A percentile compares a stretch with the other conserved stretches of the same genome.
Conservation (phyloP, 495 filamentous ascomycete genomes). For the Daldinia decipiens region DNA sequence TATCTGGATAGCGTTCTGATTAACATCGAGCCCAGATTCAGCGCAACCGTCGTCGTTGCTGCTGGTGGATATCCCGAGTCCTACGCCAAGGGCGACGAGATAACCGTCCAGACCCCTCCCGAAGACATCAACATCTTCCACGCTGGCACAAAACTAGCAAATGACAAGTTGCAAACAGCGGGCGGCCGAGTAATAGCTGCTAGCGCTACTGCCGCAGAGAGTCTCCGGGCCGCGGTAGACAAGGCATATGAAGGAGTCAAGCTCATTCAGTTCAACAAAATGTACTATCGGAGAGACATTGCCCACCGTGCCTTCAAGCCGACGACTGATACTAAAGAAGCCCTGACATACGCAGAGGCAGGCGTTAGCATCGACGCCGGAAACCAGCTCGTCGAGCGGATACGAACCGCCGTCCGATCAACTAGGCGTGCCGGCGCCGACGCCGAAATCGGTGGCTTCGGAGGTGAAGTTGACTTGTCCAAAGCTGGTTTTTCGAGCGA, state of each 20-base stretch:
- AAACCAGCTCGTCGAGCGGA: conserved; percentile 87
- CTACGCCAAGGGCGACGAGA: conserved; percentile 83
- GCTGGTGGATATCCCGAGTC: conserved; percentile 94
- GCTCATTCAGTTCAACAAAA: conserved; percentile 83
- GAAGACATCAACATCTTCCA: conserved; percentile 83
- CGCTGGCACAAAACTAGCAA: conserved; percentile 79
- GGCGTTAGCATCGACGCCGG: conserved; percentile 94
- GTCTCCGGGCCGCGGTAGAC: conserved; percentile 79
- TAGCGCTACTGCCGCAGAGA: conserved; percentile 75
- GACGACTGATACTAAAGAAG: conserved; percentile 54
- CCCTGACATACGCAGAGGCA: conserved; percentile 90
- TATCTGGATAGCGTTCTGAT: conserved; percentile 77
- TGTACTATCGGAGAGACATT: conserved; percentile 95
- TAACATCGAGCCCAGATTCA: conserved; percentile 72
- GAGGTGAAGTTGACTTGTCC: conserved; percentile 84
- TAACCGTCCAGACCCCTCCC: conserved; percentile 61
- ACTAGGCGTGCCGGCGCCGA: conserved; percentile 86
- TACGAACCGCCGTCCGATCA: conserved; percentile 82
- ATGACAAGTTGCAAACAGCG: conserved; percentile 72
- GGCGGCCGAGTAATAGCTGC: conserved; percentile 94
- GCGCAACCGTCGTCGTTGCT: conserved; percentile 91
- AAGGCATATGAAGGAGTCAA: conserved; percentile 84
- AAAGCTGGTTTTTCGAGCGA: conserved; percentile 74
- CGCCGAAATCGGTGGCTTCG: conserved; percentile 94
- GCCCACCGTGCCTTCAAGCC: conserved; percentile 73